Conservation (phyloP, 2,329 filamentous ascomycete species). For the Diaporthe ampelina region DNA sequence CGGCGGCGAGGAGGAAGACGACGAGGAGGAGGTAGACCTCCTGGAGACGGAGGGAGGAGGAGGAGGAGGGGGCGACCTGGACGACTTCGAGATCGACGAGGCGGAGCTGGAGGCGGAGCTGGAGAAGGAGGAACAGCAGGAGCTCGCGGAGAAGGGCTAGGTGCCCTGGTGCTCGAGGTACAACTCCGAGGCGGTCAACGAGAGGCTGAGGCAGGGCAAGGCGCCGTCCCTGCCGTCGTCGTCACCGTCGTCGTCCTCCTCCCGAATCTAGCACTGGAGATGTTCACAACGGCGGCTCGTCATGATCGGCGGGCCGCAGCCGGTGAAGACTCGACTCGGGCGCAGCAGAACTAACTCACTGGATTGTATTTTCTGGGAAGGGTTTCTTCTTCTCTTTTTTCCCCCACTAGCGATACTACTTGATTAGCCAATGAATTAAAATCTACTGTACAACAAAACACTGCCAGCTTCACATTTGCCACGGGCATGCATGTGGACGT, state of each 20-base stretch:
- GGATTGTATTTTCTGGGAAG: conserved; percentile 8
- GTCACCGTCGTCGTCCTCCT: not conserved
- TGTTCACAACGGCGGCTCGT: too few relatives aligned
- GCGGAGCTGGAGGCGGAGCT: conserved; percentile 74
- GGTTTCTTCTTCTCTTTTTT: not conserved
- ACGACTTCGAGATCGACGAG: conserved; percentile 56
- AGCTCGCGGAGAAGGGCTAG: conserved; percentile 42
- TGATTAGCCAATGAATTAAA: conserved; percentile 22
- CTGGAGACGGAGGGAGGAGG: conserved; percentile 50
- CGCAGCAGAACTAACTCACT: too few relatives aligned
- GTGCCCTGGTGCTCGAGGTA: conserved; percentile 31
- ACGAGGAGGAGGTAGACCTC: conserved; percentile 55
- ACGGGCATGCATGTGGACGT: too few relatives aligned
- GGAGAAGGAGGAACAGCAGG: conserved; percentile 56
- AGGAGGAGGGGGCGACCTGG: conserved; percentile 48
- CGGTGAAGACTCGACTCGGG: too few relatives aligned
- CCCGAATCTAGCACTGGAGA: not conserved
- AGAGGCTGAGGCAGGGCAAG: not conserved
- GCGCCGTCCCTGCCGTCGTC: conserved; percentile 26
- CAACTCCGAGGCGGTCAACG: conserved; percentile 15
- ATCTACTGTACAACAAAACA: not conserved
- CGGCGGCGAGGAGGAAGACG: too few relatives aligned
- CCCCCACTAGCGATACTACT: conserved; percentile 31
- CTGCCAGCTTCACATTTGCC: too few relatives aligned
- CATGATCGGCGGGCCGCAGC: too few relatives aligned